Evolutionary conservation across 352 stramenopile species (phyloP).

Genomic region (Phytophthora fragariae): DNA sequence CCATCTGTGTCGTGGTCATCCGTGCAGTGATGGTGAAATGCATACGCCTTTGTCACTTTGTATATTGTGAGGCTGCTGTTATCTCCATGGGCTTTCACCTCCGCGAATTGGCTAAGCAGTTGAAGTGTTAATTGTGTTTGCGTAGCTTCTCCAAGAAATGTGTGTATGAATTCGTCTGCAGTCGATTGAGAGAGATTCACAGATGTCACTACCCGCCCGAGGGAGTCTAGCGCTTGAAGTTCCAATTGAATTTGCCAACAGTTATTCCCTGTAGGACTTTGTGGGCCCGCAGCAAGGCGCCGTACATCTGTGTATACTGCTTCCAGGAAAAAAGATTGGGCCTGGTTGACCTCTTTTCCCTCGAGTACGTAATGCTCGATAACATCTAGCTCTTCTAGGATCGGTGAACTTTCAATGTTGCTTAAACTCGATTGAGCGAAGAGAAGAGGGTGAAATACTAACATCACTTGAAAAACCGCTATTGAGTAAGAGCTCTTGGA

Average conservation of each 20-base stretch:
- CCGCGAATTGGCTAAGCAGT: slow-evolving; percentile 18
- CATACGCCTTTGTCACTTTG: slow-evolving; percentile 47
- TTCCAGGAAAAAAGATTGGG: slow-evolving; percentile 50
- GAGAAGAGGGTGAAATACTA: slow-evolving; percentile 39
- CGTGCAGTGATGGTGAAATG: slow-evolving; percentile 44
- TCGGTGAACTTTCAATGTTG: background rate
- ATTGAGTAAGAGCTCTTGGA: slow-evolving; percentile 54
- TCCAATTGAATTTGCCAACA: slow-evolving; percentile 20
- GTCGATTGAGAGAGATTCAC: slow-evolving; percentile 17
- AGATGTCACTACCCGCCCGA: slow-evolving; percentile 10
- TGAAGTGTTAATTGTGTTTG: background rate
- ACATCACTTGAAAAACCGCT: slow-evolving; percentile 35
- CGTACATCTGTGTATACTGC: slow-evolving; percentile 43
- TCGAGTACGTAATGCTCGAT: slow-evolving; percentile 57
- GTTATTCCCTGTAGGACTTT: background rate
- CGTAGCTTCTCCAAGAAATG: slow-evolving; percentile 15
- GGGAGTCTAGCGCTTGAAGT: slow-evolving; percentile 7
- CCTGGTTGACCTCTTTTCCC: slow-evolving; percentile 41
- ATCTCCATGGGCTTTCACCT: slow-evolving; percentile 1
- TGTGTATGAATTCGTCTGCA: slow-evolving; percentile 13
- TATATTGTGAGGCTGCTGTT: slow-evolving; percentile 6
- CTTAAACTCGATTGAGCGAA: background rate
- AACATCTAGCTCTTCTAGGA: slow-evolving; percentile 30
- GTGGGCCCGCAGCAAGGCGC: slow-evolving; percentile 22
- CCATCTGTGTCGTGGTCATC: background rate